Base-by-base conservation (phyloP, 2,329 filamentous ascomycete genomes). In the Hypoxylon sp. region DNA sequence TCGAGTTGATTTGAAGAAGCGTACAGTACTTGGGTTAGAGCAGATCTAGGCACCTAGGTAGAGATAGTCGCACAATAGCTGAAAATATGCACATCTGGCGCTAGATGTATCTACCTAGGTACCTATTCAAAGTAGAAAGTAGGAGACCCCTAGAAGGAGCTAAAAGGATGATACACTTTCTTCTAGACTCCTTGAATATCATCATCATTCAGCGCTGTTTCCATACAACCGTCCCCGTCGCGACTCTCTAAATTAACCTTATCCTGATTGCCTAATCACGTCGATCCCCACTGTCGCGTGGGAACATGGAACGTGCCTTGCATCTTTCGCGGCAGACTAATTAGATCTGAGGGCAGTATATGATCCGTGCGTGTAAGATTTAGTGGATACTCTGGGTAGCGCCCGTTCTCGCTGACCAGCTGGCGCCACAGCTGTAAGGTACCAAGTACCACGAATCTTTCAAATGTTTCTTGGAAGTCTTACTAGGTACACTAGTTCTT, bases 221-320 rank as follows among this genome's bases (percentile, higher is more conserved):
- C 51, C 21, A 41, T 19, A 6, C 27, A 19, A 37, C n/a, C 23
- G 21, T 50, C 45, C 43, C 32, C 34, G 48, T 66, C 53, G 53
- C 41, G 45, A 63, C 53, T 62, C n/a, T 60, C 46, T 46, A 19
- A 16, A 50, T 25, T 55, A 50, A 48, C 29, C 47, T 54, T 54
- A 53, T 52, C 50, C 47, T 54, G 32, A 53, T 57, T 58, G 53
- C 58, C 59, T 57, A 60, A 61, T 63, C 61, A 52, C 59, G 58
- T 59, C 45, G 29, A 67, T 68, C 69, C 63, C 72, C 71, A 71
- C 69, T 67, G 63, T 71, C 72, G 69, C 72, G 71, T 74, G 72
- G 72, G 57, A 73, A 59, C 56, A 67, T 67, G 64, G 64, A 65
- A 68, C 63, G 66, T 70, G 67, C 70, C 68, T 67, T 70, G 67